Base-by-base conservation (phyloP, 2,329 filamentous ascomycete species). In the Sarocladium kiliense region DNA sequence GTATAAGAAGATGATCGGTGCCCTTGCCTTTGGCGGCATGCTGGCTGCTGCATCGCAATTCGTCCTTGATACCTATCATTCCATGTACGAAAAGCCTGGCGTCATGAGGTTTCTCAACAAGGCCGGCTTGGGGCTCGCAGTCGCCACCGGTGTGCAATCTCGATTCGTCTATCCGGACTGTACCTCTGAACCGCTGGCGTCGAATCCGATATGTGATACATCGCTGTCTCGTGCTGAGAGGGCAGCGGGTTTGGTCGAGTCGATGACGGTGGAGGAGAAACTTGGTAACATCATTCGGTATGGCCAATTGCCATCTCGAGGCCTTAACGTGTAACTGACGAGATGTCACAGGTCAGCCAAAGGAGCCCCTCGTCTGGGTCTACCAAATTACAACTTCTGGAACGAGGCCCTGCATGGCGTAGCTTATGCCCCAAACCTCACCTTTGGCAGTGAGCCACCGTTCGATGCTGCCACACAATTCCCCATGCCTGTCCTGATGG, bases 391-490 rank as follows among this genome's bases (percentile, higher is more conserved):
- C 60, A 73, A 81, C 60, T 84, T 81, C 72, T 86, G 82, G 82
- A 77, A 74, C 49, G 81, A 84, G 65, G 82, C 77, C 1, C 75
- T 86, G 0, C 84, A 87, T 62, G 85, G 85, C 2, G 72, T 87
- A 0, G 83, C 78, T 6, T 65, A 60, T 4, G 75, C 74, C 12
- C 77, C 77, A 5, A 53, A 53, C 50, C 50, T 53, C 23, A 53
- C 50, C 19, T 53, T 53, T 27, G 50, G 50, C 14, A 23, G 18
- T 12, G 16, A 25, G 34, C 34, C 50, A 4, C 50, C 50, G 10
- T 88, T 77, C 64, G 79, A 74, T 58, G 80, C 78, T 63, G 81
- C 85, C 0, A 88, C 85, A 0, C 83, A 80, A 0, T 88, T 88
- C 62, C 84, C 85, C 0, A 78, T 81, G 63, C 84, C 85, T 0